Evolutionary conservation across 2,329 filamentous ascomycete species (phyloP), one percentile per base, ranked within the genome.

Genomic region (Neobulgaria alba): DNA sequence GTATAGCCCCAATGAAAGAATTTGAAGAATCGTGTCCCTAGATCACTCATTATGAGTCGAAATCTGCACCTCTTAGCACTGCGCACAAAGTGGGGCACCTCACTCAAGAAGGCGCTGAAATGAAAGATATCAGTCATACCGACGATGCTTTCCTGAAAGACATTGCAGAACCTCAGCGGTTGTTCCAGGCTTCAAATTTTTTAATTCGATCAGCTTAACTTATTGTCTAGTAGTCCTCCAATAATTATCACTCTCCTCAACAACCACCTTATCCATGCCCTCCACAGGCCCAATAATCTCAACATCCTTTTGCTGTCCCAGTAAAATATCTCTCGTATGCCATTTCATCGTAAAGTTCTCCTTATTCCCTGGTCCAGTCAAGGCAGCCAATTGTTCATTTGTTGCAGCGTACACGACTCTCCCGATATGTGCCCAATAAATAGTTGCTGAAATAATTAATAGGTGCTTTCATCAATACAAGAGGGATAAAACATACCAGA

Each of bases 341-440:
- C 70, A 62, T 31, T 66, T 62, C 63, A 74, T 61, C 1, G 69
- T 73, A 46, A 73, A 67, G 43, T 73, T 73, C 55, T 72, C 69
- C 44, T 61, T 57, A 48, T 73, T 73, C 1, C 64, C 65, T 2
- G 57, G 57, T 0, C 69, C 70, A 0, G 67, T 71, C 32, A 73
- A 46, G 26, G 57, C 53, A 12, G 63, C 61, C 47, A 73, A 50
- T 39, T 64, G 61, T 43, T 66, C 63, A 50, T 73, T 71, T 34
- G 64, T 66, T 1, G 67, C 71, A 3, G 67, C 65, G 48, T 72
- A 74, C 3, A 73, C 61, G 26, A 74, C 55, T 2, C 70, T 60
- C 4, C 71, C 71, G 41, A 74, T 73, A 49, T 72, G 67, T 29
- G 69, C 68, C 70, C 70, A 73, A 48, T 68, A 67, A 33, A 68